Base-by-base conservation (phyloP, 495 filamentous ascomycete species). In the Lasiosphaeria ovina region DNA sequence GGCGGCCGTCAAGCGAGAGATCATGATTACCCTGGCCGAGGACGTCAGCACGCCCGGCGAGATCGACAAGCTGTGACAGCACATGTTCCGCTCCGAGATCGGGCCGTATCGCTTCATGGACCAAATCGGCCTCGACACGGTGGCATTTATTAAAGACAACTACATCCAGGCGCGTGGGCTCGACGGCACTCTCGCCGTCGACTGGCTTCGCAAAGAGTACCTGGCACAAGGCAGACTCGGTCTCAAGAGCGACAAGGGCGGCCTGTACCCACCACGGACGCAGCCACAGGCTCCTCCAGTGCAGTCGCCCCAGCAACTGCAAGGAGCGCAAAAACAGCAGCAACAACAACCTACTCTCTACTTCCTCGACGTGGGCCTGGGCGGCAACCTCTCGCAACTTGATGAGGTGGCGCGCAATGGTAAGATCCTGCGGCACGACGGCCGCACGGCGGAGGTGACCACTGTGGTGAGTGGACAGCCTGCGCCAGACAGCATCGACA, bases 1-100 rank as follows among this genome's bases (percentile, higher is more conserved):
- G 82, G 83, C 80, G 0, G 81, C 81, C 4, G 65, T 84, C 58
- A 83, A 85, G 62, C 74, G 81, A 3, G 81, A 85, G 59, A 74
- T 74, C n/a, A 58, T 85, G 24, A 66, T 64, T 12, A 79, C 85
- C n/a, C 70, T 86, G 4, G 67, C 75, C 3, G 80, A 84, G 32
- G 81, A 75, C 0, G 80, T 84, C n/a, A 71, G 65, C 47, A 63
- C 65, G 3, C 75, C 83, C 0, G 64, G 67, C 14, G 76, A 83
- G 56, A 79, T 85, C 33, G 82, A 85, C 54, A 36, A 47, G 1
- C 59, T 81, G 17, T 83, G 74, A 75, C 44, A 47, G 4, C 45
- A 49, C 32, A 57, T 51, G 44, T 49, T 57, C 33, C 44, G 35
- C 3, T 33, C 55, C 4, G 10, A 31, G 5, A 33, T 51, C 33